Percentiles rank a stretch among this genome's conserved stretches.
phyloP scores from a whole-genome alignment of 139 green algal genomes.

The Dunaliella primolecta region DNA sequence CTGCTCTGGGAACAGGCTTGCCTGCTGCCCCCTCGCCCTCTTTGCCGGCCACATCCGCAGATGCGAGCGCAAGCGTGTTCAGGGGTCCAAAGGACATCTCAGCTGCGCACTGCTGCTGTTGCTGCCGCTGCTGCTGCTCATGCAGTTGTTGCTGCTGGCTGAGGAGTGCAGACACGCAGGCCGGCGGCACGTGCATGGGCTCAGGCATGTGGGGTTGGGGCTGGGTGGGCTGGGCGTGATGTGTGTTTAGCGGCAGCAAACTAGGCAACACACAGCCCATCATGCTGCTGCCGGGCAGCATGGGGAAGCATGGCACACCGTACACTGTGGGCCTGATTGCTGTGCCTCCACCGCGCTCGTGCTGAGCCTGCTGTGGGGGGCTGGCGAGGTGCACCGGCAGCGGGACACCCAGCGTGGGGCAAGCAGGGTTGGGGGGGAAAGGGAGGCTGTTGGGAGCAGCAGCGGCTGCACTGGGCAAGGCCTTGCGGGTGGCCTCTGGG shows the following conservation, averaged over 20 bases:
- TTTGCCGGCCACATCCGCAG: not conserved
- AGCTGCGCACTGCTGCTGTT: not conserved
- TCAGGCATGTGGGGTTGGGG: no score
- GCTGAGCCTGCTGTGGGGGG: no score
- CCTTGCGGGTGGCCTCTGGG: no score
- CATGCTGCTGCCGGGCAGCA: not conserved
- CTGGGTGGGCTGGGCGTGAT: not conserved
- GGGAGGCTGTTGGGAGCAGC: no score
- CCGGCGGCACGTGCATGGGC: not conserved
- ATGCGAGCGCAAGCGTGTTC: not conserved
- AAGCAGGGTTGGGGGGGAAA: no score
- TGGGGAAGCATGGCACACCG: not conserved
- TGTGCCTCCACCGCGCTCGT: no score
- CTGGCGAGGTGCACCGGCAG: no score
- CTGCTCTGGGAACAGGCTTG: not conserved
- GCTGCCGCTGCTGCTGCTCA: not conserved
- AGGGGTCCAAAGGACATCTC: not conserved
- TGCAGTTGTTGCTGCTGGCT: not conserved
- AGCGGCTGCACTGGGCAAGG: no score
- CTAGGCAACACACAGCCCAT: not conserved
- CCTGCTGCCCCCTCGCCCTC: not conserved
- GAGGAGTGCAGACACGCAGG: not conserved
- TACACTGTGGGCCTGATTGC: not conserved
- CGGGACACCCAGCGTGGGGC: no score
- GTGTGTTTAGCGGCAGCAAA: not conserved